Base-by-base conservation (phyloP, 176 grass and related monocot genomes). In the Typha latifolia region DNA sequence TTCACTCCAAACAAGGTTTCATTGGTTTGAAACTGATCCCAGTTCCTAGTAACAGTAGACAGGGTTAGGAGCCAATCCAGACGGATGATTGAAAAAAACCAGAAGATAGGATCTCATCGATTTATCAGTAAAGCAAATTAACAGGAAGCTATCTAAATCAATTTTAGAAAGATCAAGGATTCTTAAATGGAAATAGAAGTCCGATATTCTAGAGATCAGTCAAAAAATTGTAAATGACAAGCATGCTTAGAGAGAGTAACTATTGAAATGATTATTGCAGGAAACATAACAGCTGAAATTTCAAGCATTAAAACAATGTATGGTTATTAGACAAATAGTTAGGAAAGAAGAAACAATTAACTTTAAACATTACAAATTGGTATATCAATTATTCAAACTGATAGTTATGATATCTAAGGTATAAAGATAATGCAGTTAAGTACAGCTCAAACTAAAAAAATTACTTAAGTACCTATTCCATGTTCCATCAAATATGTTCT, bases 11-110 rank as follows among this genome's bases (percentile, higher is more conserved):
- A 99, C 64, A 99, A 79, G 32, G 79, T 64, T 69, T 82, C 84
- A 81, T 99, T 99, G 64, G 86, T 99, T 78, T 93, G 86, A 3
- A 94, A 99, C 73, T 99, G 95, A 74, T 99, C 89, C 95, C 95
- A 99, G 43, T 79, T 99, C 89, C 95, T 99, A 79, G 43, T 34
- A 79, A 61, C 3, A 68, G 22, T 22, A 59, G 16, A 22, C 37
- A 22, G 18, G 22, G 53, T 59, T 59, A 22, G 16, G 8, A 59
- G 53, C 15, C 1, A 57, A 57, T 18, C 51, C 5, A 43, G 5
- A 55, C 19, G 6, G 7, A 19, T 19, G 53, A 59, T 19, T 8
- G 0, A 16, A 59, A 19, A 20, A 21, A 19, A 55, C 4, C 37
- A 43, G 37, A 2, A 20, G 19, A 57, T 59, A 59, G 5, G 53